phyloP scores from a whole-genome alignment of 108 stramenopile genomes.

The Cyclostephanos tholiformis region DNA sequence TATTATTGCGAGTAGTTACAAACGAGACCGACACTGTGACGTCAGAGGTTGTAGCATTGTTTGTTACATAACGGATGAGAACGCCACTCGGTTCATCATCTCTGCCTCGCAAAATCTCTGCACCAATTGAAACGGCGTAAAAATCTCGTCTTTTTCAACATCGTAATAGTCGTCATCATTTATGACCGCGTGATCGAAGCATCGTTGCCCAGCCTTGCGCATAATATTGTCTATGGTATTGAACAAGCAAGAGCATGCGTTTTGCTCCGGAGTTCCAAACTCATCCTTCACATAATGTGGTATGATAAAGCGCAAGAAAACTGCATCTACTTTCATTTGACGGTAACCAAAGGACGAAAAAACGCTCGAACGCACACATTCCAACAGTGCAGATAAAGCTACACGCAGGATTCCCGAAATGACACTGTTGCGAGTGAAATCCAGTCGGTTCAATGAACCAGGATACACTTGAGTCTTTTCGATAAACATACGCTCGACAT shows the following conservation, averaged over 20 bases:
- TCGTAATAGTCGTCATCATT: constrained; percentile 58
- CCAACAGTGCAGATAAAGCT: constrained; percentile 64
- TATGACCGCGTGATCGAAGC: constrained; percentile 47
- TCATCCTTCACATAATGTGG: constrained; percentile 82
- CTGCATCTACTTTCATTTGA: constrained; percentile 76
- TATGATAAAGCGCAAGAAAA: constrained; percentile 72
- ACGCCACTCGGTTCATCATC: constrained; percentile 23
- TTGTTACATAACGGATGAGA: constrained; percentile 7
- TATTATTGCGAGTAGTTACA: neutral
- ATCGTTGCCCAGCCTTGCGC: constrained; percentile 56
- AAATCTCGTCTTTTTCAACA: constrained; percentile 44
- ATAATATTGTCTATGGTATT: constrained; percentile 57
- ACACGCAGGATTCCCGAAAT: constrained; percentile 63
- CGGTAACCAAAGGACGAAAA: constrained; percentile 69
- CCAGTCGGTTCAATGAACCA: constrained; percentile 56
- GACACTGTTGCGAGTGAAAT: constrained; percentile 63
- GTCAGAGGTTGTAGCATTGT: neutral
- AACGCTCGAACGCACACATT: constrained; percentile 57
- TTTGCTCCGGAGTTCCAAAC: constrained; percentile 54
- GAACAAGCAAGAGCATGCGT: constrained; percentile 41
- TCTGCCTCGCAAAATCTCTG: constrained; percentile 29
- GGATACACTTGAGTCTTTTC: constrained; percentile 71
- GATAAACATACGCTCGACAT: constrained; percentile 88
- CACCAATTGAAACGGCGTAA: constrained; percentile 46
- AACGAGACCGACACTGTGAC: neutral